phyloP scores from a whole-genome alignment of 2,329 filamentous ascomycete genomes.

The Xylaria arbuscula region DNA sequence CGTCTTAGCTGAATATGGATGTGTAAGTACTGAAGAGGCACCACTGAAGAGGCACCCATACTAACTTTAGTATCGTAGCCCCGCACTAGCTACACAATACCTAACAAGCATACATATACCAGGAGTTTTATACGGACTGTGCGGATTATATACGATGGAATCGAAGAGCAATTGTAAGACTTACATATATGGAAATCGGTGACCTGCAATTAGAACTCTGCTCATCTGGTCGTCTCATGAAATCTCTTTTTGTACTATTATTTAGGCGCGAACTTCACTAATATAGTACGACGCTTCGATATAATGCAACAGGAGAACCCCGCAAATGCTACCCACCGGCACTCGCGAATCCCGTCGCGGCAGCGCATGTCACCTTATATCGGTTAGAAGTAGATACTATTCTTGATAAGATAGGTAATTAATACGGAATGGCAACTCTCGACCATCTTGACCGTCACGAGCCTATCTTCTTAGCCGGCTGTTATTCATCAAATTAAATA shows the following conservation, averaged over 20 bases:
- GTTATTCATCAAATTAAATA: background rate
- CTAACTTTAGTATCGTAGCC: no score
- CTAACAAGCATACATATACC: no score
- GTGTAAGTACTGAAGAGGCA: background rate
- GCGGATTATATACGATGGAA: no score
- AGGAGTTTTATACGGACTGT: no score
- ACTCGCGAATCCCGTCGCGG: background rate
- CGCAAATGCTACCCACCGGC: conserved; percentile 11
- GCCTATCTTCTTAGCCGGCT: background rate
- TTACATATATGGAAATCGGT: background rate
- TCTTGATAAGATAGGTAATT: background rate
- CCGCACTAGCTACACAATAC: no score
- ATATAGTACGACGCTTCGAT: background rate
- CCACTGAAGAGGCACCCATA: no score
- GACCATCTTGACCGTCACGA: background rate
- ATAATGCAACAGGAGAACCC: conserved; percentile 8
- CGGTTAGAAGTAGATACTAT: background rate
- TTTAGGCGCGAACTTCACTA: background rate
- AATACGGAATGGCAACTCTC: background rate
- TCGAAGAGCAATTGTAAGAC: background rate
- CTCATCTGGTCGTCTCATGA: background rate
- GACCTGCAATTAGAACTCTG: background rate
- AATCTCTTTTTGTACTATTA: background rate
- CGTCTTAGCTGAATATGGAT: background rate
- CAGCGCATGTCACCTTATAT: background rate